A percentile compares a stretch with the other conserved stretches of the same genome.
Evolutionary conservation across 2,329 filamentous ascomycete genomes (phyloP).

Genomic region (Stemphylium vesicarium): DNA sequence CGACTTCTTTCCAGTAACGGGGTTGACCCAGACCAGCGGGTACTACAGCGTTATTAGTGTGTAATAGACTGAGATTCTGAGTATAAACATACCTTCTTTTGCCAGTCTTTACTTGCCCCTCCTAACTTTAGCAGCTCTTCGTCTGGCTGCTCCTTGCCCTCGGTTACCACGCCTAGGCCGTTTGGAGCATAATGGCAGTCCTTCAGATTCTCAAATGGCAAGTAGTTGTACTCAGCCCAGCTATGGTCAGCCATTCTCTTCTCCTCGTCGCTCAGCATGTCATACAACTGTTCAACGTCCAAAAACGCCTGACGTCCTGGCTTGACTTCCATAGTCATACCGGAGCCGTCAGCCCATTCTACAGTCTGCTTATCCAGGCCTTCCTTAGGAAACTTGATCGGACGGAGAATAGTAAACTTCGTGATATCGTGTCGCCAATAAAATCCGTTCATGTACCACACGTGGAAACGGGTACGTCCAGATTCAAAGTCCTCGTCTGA

Average conservation of each 20-base stretch:
- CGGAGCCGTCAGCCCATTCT: conserved; percentile 4
- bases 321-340: conserved; percentile 3
- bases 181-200: conserved; percentile 6
- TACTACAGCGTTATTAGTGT: background rate
- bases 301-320: conserved; percentile 5
- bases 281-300: conserved; percentile 7
- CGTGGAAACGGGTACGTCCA: conserved; percentile 5
- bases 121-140: background rate
- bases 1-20: conserved; percentile 1
- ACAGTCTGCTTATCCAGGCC: conserved; percentile 1
- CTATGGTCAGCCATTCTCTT: conserved; percentile 5
- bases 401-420: conserved; percentile 4
- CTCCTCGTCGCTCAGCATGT: conserved; percentile 9
- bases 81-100: background rate
- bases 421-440: background rate
- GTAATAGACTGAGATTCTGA: background rate
- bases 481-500: conserved; percentile 4
- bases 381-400: conserved; percentile 2
- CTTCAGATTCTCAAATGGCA: conserved; percentile 1
- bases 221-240: conserved; percentile 5
- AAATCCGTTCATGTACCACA: conserved; percentile 1
- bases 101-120: background rate
- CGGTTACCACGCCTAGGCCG: background rate
- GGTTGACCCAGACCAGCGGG: conserved; percentile 4
- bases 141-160: conserved; percentile 1